Base-by-base conservation (phyloP, 1,139 yeast genomes). In the Diutina rugosa region DNA sequence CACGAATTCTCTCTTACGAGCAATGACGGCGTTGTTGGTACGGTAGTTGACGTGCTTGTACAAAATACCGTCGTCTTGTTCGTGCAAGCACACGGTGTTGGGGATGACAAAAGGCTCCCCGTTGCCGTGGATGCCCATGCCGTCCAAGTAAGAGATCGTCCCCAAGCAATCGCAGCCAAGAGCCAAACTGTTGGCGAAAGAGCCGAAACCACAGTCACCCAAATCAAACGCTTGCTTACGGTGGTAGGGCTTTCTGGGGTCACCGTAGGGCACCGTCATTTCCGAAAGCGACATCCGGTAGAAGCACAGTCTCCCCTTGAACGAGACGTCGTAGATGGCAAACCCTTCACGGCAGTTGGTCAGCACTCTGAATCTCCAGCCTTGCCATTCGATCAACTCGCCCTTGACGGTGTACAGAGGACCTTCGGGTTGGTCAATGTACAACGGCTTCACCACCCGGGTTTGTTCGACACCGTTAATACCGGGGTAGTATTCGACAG, bases 191-290 rank as follows among this genome's bases (percentile, higher is more conserved):
- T 89, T 87, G 64, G 90, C 95, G 63, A 80, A 81, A 61, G 77
- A 80, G 68, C 96, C 96, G 63, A 89, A 90, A 30, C 96, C 96
- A 74, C 90, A 84, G 70, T 89, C 96, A 69, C 96, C 96, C 66
- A 89, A 79, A 71, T 89, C 96, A 65, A 89, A 89, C 38, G 96
- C 96, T 77, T 87, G 95, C 74, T 89, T 89, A 77, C 96, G 82
- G 74, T 88, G 95, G 73, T 82, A 84, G 61, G 96, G 96, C 59
- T 90, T 87, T 71, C 95, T 81, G 63, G 95, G 95, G 68, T 87
- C 95, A 66, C 91, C 95, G 67, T 89, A 89, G 41, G 96, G 96
- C 60, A 89, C 96, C 46, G 95, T 87, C 96, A 89, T 89, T 72
- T 89, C 96, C 55, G 89, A 82, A 62, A 88, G 76, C 1, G 95